Evolutionary conservation across 2,329 filamentous ascomycete genomes (phyloP), one percentile per base, ranked within the genome.

Genomic region (Colletotrichum sidae): DNA sequence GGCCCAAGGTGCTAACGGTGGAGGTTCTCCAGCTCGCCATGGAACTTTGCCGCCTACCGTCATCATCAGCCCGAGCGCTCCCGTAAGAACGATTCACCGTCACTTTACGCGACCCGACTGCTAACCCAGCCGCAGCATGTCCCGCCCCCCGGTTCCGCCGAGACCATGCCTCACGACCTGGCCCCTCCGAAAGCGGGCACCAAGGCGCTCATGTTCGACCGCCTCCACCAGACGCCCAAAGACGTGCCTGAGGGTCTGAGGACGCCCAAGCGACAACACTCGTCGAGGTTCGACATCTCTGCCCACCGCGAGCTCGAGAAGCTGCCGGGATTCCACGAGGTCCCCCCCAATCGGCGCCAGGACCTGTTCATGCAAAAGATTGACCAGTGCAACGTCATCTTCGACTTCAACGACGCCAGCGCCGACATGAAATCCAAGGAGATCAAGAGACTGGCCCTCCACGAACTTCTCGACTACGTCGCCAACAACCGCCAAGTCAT

Each of bases 321-420:
- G 81, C 85, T 99, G 33, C 95, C 96, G 1, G 96, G 96, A 41
- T 99, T 99, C 79, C 96, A 99, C 74, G 96, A 99, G 79, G 96
- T 98, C 34, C 92, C 95, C 10, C 96, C 96, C 13, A 97, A 97
- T 76, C 90, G 95, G 69, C 89, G 96, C 68, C 94, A 97, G 80
- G 95, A 98, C 72, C 87, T 99, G 15, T 99, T 99, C 81, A 97
- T 99, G 94, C 94, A 98, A 77, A 99, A 99, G 85, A 96, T 99
- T 72, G 96, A 98, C 74, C 96, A 99, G 78, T 99, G 96, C 84
- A 99, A 99, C 77, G 96, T 99, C 83, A 99, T 99, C 74, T 99
- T 99, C 76, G 96, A 99, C 81, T 99, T 99, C 83, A 99, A 98
- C 77, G 96, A 99, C 79, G 93, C 95, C 53, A 97, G 93, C 70